Evolutionary conservation across 139 green algal species (phyloP).

Genomic region (Chlorella sp.): DNA sequence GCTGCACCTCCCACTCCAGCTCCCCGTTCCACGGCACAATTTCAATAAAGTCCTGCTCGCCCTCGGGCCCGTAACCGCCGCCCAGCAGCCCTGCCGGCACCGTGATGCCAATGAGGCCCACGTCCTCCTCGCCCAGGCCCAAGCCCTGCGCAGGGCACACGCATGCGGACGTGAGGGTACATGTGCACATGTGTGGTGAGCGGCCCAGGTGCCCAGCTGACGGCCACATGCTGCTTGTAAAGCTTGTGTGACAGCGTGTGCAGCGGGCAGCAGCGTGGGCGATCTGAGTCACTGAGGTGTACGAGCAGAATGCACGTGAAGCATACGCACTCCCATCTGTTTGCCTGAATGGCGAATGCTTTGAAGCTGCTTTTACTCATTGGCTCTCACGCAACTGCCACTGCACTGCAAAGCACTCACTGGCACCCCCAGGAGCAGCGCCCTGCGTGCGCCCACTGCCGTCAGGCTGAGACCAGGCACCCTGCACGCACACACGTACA

Average conservation of each 20-base stretch:
- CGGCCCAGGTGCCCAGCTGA: too few species aligned
- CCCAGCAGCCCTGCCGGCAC: slow-evolving; percentile 36
- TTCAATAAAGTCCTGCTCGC: slow-evolving; percentile 87
- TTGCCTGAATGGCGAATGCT: too few species aligned
- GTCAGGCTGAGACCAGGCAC: slow-evolving; percentile 68
- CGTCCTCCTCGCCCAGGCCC: slow-evolving; percentile 74
- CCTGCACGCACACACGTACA: slow-evolving; percentile 21
- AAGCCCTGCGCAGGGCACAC: slow-evolving; percentile 25
- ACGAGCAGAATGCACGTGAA: too few species aligned
- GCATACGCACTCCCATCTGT: too few species aligned
- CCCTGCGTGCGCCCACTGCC: slow-evolving; percentile 65
- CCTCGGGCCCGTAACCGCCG: too few species aligned
- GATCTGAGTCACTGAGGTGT: too few species aligned
- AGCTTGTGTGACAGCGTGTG: too few species aligned
- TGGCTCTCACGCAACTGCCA: too few species aligned
- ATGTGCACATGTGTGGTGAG: too few species aligned
- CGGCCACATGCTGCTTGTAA: too few species aligned
- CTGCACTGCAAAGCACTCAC: too few species aligned
- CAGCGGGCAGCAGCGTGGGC: neutral
- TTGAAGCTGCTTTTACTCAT: too few species aligned
- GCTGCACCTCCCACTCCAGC: slow-evolving; percentile 77
- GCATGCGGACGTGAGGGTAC: neutral
- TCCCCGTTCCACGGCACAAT: slow-evolving; percentile 76
- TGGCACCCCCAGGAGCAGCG: slow-evolving; percentile 37
- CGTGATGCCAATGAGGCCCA: slow-evolving; percentile 86